These are phyloP conservation scores for Marchantia paleacea DNA, from an alignment of 225 moss, liverwort and hornwort species.

Conservation along the genomic window DNA sequence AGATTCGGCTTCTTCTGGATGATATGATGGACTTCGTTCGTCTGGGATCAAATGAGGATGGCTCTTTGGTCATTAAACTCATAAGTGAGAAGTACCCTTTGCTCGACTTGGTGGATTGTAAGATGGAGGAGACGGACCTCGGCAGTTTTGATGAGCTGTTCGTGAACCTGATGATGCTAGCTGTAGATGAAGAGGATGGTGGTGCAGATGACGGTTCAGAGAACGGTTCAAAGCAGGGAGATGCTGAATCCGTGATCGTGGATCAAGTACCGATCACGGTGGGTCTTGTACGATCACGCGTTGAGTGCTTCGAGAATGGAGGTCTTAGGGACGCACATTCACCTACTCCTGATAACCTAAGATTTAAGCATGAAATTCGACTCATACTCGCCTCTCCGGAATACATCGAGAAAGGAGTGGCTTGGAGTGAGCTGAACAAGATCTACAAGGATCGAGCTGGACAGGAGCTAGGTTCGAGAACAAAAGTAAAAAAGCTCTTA, in stretches of 20 bases:
- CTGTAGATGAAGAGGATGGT: constrained; percentile 34
- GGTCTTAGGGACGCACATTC: constrained; percentile 37
- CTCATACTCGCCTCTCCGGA: constrained; percentile 42
- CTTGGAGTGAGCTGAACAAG: constrained; percentile 38
- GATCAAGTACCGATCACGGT: constrained; percentile 1
- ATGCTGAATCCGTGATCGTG: constrained; percentile 8
- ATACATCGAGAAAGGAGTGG: constrained; percentile 34
- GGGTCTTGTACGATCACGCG: constrained; percentile 31
- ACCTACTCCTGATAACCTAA: constrained; percentile 27
- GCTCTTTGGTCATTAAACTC: constrained; percentile 57
- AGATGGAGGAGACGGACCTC: constrained; percentile 43
- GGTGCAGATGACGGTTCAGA: constrained; percentile 28
- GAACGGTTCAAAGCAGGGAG: constrained; percentile 17
- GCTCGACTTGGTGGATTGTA: constrained; percentile 76
- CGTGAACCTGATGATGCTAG: constrained; percentile 42
- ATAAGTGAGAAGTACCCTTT: constrained; percentile 48
- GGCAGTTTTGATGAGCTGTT: constrained; percentile 45
- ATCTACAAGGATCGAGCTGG: constrained; percentile 46
- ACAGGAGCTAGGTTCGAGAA: constrained; percentile 48
- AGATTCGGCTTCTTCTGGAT: constrained; percentile 59
- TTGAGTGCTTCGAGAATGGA: constrained; percentile 32
- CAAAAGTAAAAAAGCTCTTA: constrained; percentile 49
- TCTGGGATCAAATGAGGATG: constrained; percentile 71
- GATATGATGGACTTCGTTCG: constrained; percentile 91
- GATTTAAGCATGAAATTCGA: constrained; percentile 48